Base-by-base conservation (phyloP, 768 basidiomycete species). In the Omphalotus guepiniiformis region DNA sequence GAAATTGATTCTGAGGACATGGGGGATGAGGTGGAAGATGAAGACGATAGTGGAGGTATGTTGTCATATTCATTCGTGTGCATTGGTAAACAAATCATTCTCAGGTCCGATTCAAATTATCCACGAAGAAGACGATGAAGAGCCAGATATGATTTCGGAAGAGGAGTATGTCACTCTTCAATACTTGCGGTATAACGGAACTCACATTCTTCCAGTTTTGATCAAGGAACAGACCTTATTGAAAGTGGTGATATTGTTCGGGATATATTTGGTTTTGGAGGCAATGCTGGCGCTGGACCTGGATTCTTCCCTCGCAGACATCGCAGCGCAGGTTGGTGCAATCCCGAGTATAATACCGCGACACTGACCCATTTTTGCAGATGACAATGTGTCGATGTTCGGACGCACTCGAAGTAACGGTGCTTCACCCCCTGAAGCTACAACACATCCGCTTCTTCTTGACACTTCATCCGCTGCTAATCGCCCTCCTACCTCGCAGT, bases 381-480 rank as follows among this genome's bases (percentile, higher is more conserved):
- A 78, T 26, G 83, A 85, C 39, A 77, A 76, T 49, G 50, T 76
- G 18, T 77, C 80, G 30, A 68, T 86, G 26, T 85, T 88, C 53
- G 85, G 85, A 27, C 72, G 85, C 40, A 56, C 76, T 35, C 72
- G 86, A 55, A 76, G 73, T 50, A 62, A 63, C 3, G 65, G 75
- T 26, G 60, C 74, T 8, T 69, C 77, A 19, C 74, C 76, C n/a
- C 72, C 79, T 21, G 88, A 90, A 55, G 72, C 84, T 13, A 85
- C 83, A 9, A 82, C 83, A 0, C 93, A 95, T 58, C 93, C 93
- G 4, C 72, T 95, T 6, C 75, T 95, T 12, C 58, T 89, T 18
- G 88, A 94, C 51, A 74, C 71, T 25, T 74, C 81, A 5, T 57
- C 64, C 5, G 62, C 65, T 13, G 57, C 71, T 4, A 72, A 66